These are phyloP conservation scores for Pyrrhoderma noxium DNA, from an alignment of 1,284 basidiomycete genomes.

Conservation along the genomic window DNA sequence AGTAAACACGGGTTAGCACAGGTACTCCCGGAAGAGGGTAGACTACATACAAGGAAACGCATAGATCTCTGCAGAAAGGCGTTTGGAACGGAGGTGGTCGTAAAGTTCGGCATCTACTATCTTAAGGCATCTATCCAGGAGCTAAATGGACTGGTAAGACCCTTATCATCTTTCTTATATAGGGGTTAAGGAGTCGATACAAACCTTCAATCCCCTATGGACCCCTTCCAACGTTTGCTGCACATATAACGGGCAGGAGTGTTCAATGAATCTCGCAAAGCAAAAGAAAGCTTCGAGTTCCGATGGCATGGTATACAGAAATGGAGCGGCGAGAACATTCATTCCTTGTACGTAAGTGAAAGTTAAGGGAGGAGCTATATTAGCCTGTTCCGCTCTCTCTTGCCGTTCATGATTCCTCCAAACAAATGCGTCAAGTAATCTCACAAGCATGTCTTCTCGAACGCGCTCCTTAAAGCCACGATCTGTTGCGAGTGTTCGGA, in stretches of 20 bases:
- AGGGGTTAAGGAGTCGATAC: conserved; percentile 21
- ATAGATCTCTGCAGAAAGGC: conserved; percentile 96
- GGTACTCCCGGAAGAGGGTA: background rate
- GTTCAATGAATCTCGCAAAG: conserved; percentile 92
- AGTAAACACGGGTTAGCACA: conserved; percentile 3
- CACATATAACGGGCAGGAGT: conserved; percentile 89
- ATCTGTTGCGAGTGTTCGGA: conserved; percentile 90
- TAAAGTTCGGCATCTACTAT: conserved; percentile 86
- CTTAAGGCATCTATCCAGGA: conserved; percentile 86
- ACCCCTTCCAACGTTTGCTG: conserved; percentile 94
- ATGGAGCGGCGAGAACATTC: conserved; percentile 97
- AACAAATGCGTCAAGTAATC: conserved; percentile 92
- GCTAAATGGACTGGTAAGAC: conserved; percentile 35
- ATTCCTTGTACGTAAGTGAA: conserved; percentile 97
- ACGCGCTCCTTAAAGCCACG: conserved; percentile 92
- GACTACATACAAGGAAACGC: conserved; percentile 83
- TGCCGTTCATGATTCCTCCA: conserved; percentile 84
- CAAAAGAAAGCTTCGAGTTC: conserved; percentile 96
- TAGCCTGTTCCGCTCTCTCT: conserved; percentile 30
- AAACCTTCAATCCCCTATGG: conserved; percentile 85
- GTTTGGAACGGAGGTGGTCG: conserved; percentile 77
- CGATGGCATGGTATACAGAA: conserved; percentile 92
- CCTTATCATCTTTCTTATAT: background rate
- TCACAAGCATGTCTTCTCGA: conserved; percentile 92
- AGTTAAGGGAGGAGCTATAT: conserved; percentile 45